Conservation (phyloP, 1,284 basidiomycete species). For the Ganoderma lucidum region DNA sequence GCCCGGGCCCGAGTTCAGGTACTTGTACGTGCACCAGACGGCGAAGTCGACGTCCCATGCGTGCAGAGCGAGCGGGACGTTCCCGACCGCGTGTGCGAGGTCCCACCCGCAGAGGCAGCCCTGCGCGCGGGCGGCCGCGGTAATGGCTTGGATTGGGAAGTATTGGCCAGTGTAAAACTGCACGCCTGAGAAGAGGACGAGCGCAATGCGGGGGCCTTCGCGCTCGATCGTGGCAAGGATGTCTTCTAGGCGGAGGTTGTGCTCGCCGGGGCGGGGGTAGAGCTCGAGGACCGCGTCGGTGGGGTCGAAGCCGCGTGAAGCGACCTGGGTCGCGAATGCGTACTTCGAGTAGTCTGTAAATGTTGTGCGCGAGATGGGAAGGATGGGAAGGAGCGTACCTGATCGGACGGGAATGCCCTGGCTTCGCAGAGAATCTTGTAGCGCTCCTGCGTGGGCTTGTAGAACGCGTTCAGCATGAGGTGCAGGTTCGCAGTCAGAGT, state of each 20-base stretch:
- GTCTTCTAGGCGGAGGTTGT: conserved; percentile 89
- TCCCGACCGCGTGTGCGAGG: conserved; percentile 95
- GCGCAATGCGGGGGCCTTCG: conserved; percentile 80
- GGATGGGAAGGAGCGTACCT: conserved; percentile 46
- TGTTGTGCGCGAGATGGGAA: conserved; percentile 12
- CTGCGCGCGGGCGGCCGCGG: conserved; percentile 85
- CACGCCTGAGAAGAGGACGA: conserved; percentile 90
- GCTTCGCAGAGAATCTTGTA: conserved; percentile 98
- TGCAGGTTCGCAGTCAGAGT: conserved; percentile 96
- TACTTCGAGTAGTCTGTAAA: conserved; percentile 64
- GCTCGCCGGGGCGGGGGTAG: conserved; percentile 84
- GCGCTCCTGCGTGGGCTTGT: conserved; percentile 83
- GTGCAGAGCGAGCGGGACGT: conserved; percentile 89
- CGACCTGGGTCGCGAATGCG: conserved; percentile 90
- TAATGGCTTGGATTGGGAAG: conserved; percentile 89
- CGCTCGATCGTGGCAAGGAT: conserved; percentile 82
- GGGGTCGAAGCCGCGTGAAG: conserved; percentile 83
- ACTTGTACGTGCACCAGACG: conserved; percentile 98
- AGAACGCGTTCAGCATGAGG: conserved; percentile 94
- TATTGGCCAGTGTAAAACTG: conserved; percentile 99
- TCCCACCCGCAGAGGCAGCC: conserved; percentile 96
- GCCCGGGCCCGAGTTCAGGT: conserved; percentile 95
- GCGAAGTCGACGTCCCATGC: conserved; percentile 98
- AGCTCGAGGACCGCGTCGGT: conserved; percentile 81
- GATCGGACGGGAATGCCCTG: conserved; percentile 95